Conservation (phyloP, 1,284 basidiomycete species). For the Cutaneotrichosporon cavernicola region DNA sequence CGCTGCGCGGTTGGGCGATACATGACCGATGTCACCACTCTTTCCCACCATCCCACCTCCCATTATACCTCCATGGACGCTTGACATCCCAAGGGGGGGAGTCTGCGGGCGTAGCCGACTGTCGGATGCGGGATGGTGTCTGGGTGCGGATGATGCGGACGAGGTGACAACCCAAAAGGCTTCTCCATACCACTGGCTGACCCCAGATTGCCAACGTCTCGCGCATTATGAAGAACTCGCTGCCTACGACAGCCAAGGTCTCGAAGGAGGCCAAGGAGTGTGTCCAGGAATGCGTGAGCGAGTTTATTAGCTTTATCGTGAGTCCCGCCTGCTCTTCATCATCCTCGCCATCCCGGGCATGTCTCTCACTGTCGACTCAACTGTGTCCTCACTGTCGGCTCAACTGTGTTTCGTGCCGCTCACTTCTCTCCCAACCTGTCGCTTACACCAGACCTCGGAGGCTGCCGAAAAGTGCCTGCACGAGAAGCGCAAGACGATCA, state of each 20-base stretch:
- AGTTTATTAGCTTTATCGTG: constrained; percentile 89
- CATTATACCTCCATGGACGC: too few species aligned
- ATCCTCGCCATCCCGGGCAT: not conserved
- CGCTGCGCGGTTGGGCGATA: not conserved
- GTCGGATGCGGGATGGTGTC: not conserved
- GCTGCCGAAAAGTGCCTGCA: constrained; percentile 92
- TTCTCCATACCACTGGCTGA: not conserved
- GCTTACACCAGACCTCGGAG: constrained; percentile 44
- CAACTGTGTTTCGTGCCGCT: too few species aligned
- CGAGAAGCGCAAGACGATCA: constrained; percentile 93
- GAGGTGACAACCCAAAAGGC: not conserved
- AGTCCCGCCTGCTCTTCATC: constrained; percentile 22
- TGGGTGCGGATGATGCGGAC: not conserved
- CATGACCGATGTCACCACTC: too few species aligned
- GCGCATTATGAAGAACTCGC: constrained; percentile 86
- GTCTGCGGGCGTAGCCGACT: too few species aligned
- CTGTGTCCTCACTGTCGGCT: too few species aligned
- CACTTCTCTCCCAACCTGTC: not conserved
- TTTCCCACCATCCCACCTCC: too few species aligned
- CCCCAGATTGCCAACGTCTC: constrained; percentile 88
- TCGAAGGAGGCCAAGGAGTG: constrained; percentile 96
- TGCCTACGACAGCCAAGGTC: constrained; percentile 90
- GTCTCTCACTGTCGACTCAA: too few species aligned
- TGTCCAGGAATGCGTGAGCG: constrained; percentile 92
- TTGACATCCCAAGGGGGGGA: too few species aligned